Evolutionary conservation across 2,329 filamentous ascomycete species (phyloP).

Genomic region (Xylaria sp.): DNA sequence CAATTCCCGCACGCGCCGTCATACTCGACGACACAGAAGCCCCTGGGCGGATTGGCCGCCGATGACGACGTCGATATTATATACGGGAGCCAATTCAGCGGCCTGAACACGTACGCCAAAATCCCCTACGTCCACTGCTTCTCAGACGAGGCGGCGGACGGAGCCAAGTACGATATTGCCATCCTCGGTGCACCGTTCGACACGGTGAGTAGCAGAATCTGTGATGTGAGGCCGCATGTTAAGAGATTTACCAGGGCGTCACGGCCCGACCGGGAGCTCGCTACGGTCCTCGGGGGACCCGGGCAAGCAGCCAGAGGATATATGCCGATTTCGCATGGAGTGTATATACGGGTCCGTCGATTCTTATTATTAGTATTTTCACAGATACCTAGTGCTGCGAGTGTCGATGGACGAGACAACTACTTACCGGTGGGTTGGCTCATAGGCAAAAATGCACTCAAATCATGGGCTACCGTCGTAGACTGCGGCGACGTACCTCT

Average conservation of each 20-base stretch:
- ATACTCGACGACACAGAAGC: slow-evolving; percentile 34
- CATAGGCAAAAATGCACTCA: slow-evolving; percentile 71
- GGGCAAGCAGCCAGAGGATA: slow-evolving; percentile 50
- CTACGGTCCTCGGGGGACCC: slow-evolving; percentile 51
- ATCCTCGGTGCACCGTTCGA: slow-evolving; percentile 64
- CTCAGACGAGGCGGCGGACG: slow-evolving; percentile 55
- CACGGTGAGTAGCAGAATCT: slow-evolving; percentile 50
- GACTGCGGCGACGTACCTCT: slow-evolving; percentile 85
- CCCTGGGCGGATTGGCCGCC: slow-evolving; percentile 29
- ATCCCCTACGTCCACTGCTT: slow-evolving; percentile 71
- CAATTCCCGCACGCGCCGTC: slow-evolving; percentile 41
- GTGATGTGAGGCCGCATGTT: slow-evolving; percentile 11
- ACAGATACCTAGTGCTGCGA: too few relatives aligned
- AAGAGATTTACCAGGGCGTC: slow-evolving; percentile 42
- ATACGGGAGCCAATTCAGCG: slow-evolving; percentile 58
- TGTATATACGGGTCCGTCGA: slow-evolving; percentile 59
- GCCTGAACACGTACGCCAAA: slow-evolving; percentile 73
- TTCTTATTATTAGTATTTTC: not conserved
- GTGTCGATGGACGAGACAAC: too few relatives aligned
- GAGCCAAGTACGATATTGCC: slow-evolving; percentile 66
- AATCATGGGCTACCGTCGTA: slow-evolving; percentile 77
- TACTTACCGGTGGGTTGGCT: not conserved
- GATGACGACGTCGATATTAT: slow-evolving; percentile 55
- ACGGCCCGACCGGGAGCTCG: slow-evolving; percentile 53
- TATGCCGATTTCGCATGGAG: slow-evolving; percentile 50